These are phyloP conservation scores for Aspergillus novoparasiticus DNA, from an alignment of 2,329 filamentous ascomycete genomes.

Conservation along the genomic window DNA sequence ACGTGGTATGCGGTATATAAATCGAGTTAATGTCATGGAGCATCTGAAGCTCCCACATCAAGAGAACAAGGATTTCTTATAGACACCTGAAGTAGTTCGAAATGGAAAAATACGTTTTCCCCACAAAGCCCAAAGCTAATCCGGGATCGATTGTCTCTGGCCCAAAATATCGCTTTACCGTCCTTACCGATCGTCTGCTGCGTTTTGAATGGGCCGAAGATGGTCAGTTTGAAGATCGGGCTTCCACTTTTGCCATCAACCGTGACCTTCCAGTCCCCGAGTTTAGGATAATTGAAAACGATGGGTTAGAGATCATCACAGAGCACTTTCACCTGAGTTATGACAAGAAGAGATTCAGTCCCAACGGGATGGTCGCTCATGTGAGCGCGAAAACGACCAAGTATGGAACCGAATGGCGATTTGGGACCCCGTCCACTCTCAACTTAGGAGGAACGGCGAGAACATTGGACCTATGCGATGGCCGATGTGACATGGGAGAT, in stretches of 20 bases:
- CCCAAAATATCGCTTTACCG: conserved; percentile 60
- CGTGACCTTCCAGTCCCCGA: conserved; percentile 52
- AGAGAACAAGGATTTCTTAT: background rate
- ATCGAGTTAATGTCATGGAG: background rate
- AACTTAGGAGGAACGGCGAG: conserved; percentile 55
- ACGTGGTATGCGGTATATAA: background rate
- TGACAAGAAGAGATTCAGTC: conserved; percentile 58
- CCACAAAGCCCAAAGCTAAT: conserved; percentile 34
- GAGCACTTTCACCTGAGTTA: conserved; percentile 59
- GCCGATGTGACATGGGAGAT: conserved; percentile 51
- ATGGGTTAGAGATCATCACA: conserved; percentile 60
- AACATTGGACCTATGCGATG: conserved; percentile 59
- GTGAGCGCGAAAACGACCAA: conserved; percentile 47
- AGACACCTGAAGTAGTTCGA: background rate
- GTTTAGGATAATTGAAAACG: conserved; percentile 52
- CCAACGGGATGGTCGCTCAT: conserved; percentile 52
- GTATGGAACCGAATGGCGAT: conserved; percentile 55
- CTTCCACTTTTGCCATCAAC: conserved; percentile 63
- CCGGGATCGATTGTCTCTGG: conserved; percentile 50
- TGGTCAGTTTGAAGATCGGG: conserved; percentile 62
- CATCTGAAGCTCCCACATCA: background rate
- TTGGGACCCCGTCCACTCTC: conserved; percentile 46
- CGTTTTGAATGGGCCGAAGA: conserved; percentile 66
- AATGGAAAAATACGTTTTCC: background rate
- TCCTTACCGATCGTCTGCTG: conserved; percentile 59